Percentiles rank a stretch among this genome's conserved stretches.
Evolutionary conservation across 176 grass and related monocot genomes (phyloP).

Genomic region (Avena sativa): DNA sequence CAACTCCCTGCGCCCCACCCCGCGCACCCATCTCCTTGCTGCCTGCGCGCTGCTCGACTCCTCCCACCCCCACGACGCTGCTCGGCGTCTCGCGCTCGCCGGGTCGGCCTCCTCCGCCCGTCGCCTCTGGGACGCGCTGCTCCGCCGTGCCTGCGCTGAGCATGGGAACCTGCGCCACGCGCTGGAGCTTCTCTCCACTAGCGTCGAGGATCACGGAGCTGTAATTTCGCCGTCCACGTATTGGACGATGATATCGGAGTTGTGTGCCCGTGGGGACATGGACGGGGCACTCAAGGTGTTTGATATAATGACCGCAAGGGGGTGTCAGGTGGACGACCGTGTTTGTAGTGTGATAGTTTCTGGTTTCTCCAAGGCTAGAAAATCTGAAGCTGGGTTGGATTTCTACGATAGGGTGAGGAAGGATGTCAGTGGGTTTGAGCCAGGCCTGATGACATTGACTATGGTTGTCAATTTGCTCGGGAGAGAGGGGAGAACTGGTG

Average conservation of each 20-base stretch:
- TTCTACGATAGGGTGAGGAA: constrained; percentile 61
- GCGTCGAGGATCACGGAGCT: constrained; percentile 38
- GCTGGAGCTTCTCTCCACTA: constrained; percentile 53
- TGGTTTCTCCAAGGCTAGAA: constrained; percentile 55
- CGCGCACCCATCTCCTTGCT: constrained; percentile 43
- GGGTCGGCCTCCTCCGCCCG: neutral
- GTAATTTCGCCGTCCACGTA: constrained; percentile 41
- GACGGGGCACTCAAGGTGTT: constrained; percentile 65
- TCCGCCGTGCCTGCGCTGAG: constrained; percentile 50
- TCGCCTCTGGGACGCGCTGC: constrained; percentile 63
- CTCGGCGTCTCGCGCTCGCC: constrained; percentile 36
- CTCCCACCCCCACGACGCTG: constrained; percentile 31
- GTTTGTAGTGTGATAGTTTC: constrained; percentile 73
- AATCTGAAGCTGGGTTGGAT: constrained; percentile 43
- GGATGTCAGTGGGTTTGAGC: constrained; percentile 48
- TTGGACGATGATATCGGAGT: constrained; percentile 34
- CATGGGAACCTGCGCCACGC: constrained; percentile 44
- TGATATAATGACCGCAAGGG: constrained; percentile 55
- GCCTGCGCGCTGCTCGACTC: constrained; percentile 45
- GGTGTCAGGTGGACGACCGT: constrained; percentile 53
- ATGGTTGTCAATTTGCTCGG: constrained; percentile 51
- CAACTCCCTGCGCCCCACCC: constrained; percentile 46
- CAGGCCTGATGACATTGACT: constrained; percentile 65
- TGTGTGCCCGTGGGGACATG: constrained; percentile 55
- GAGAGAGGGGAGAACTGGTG: constrained; percentile 53